Evolutionary conservation across 768 basidiomycete species (phyloP), one percentile per base, ranked within the genome.

Genomic region (Epithele typhae): DNA sequence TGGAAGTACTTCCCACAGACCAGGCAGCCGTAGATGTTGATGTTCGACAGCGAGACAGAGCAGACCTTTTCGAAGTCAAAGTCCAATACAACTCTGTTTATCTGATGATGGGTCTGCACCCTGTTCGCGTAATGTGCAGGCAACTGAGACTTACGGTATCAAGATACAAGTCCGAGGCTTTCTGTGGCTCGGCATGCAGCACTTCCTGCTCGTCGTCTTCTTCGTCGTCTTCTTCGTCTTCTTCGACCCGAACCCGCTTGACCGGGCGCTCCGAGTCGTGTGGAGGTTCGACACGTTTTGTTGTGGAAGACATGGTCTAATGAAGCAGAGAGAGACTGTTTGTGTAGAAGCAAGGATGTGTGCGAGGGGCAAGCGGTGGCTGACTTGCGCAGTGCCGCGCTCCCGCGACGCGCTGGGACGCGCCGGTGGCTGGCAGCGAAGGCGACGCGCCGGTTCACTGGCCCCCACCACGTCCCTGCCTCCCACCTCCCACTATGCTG

Each of bases 51-150:
- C 27, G 92, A 96, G 42, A 98, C 91, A 8, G 95, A 97, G 75
- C 96, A 99, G 22, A 98, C 80, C 74, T 95, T 93, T 71, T 99
- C 96, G 59, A 99, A 99, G 69, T 99, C 96, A 68, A 99, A 99
- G 67, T 99, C 96, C 47, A 99, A 80, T 37, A 82, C 75, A 38
- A 78, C 80, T 51, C 96, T 79, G 64, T 96, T 92, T 54, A 98
- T 89, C 94, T 97, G 61, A 24, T 41, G 15, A 15, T 10, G 25
- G 49, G 30, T n/a, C n/a, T n/a, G n/a, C n/a, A n/a, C n/a, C n/a
- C n/a, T n/a, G n/a, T n/a, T n/a, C n/a, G n/a, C n/a, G n/a, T n/a
- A n/a, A n/a, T n/a, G n/a, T n/a, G n/a, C n/a, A 17, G 21, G 12
- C 21, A 18, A 18, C 9, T 24, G 17, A 30, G 27, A 51, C 48